phyloP scores from a whole-genome alignment of 352 stramenopile species.

The Thalassiosira hispida region DNA sequence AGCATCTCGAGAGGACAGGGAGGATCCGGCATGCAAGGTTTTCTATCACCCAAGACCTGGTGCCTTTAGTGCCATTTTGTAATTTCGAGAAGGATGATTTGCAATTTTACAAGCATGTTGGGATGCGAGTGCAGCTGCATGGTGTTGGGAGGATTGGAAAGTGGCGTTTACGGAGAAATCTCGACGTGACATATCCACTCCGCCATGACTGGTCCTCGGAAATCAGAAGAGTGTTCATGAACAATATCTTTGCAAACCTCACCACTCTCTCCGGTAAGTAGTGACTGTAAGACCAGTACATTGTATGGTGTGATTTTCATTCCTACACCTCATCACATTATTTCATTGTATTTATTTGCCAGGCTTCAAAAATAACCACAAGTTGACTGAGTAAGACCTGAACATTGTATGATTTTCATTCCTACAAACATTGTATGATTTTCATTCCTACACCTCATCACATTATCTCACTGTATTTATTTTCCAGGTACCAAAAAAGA shows the following conservation, averaged over 20 bases:
- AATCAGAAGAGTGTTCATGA: conserved; percentile 28
- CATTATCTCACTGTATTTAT: conserved; percentile 2
- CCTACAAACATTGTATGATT: too few species aligned
- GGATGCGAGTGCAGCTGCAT: conserved; percentile 41
- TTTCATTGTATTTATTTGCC: neutral
- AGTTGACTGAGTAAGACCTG: conserved; percentile 13
- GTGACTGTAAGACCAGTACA: neutral
- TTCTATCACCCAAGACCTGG: conserved; percentile 22
- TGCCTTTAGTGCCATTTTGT: conserved; percentile 40
- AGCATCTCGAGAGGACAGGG: conserved; percentile 43
- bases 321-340: neutral
- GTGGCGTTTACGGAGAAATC: conserved; percentile 20
- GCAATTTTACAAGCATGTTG: conserved; percentile 50
- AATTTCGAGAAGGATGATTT: conserved; percentile 39
- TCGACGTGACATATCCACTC: conserved; percentile 47
- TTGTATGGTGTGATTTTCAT: conserved; percentile 2
- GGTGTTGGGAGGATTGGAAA: conserved; percentile 30
- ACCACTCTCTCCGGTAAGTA: conserved; percentile 27
- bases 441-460: conserved; percentile 4
- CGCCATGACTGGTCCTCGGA: conserved; percentile 30
- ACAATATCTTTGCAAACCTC: conserved; percentile 36
- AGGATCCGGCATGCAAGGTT: conserved; percentile 48
- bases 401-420: too few species aligned
- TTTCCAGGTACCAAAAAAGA: conserved; percentile 33
- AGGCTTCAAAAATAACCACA: conserved; percentile 39